Evolutionary conservation across 805 yeast genomes (phyloP), one percentile per base, ranked within the genome.

Genomic region (Pichia paraexigua): DNA sequence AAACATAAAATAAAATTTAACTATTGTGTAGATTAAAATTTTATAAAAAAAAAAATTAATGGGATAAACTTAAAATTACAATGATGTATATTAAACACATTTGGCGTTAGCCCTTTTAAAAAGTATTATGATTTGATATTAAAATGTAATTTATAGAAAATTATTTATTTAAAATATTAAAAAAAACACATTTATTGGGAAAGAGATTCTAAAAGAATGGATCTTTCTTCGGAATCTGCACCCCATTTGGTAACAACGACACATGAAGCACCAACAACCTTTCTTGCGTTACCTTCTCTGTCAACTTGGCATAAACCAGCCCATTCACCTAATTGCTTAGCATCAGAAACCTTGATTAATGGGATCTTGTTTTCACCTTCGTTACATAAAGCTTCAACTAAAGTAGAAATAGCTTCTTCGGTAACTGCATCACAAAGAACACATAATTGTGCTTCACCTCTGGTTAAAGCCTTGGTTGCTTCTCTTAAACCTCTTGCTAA

Each of bases 401-500:
- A 87, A 80, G 91, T 90, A 74, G 87, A 79, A 81, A 94, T 94
- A 66, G 94, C 84, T 69, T 82, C 95, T 84, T 94, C 99, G 70
- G 97, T 94, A 73, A 94, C 97, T 65, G 98, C 83, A 80, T 92
- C 97, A 78, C 95, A 90, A 68, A 94, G 82, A 72, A 94, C 96
- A 80, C 91, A 86, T 74, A 94, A 82, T 79, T 92, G 95, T 67
- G 97, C 99, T 79, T 91, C 95, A 76, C 96, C 89, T 77, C 89
- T 82, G 71, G 96, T 82, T 66, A 94, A 83, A 76, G 97, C 98
- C 87, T 94, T 94, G 72, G 97, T 88, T 65, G 98, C 95, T 83
- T 94, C 99, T 85, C 98, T 94, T 76, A 94, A 85, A 85, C 99
- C 99, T 83, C 99, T 92, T 75, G 98, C 98, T 78, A 94, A 88